These are phyloP conservation scores for Taphrina communis DNA, from an alignment of 1,139 yeast species.

Conservation along the genomic window DNA sequence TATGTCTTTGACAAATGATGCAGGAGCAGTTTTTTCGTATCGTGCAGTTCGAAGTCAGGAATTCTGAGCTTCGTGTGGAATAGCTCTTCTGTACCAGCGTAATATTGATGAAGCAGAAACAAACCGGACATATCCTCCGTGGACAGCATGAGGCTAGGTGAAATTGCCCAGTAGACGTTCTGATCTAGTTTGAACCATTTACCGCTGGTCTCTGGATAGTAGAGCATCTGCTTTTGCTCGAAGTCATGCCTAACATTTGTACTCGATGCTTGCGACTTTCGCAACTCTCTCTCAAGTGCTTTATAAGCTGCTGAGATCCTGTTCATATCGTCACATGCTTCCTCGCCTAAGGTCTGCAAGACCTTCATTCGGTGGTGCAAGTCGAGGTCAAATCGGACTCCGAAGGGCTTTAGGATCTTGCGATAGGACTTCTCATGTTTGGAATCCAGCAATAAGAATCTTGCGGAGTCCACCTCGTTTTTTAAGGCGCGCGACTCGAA, in stretches of 20 bases:
- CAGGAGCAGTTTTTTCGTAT: not conserved
- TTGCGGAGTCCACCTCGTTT: not conserved
- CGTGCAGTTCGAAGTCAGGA: not conserved
- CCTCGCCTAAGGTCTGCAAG: not conserved
- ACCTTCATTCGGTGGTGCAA: slow-evolving; percentile 2
- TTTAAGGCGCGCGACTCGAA: not conserved
- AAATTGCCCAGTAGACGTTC: slow-evolving; percentile 12
- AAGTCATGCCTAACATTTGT: not conserved
- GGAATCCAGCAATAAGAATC: not conserved
- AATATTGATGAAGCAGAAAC: not conserved
- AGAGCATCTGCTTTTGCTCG: not conserved
- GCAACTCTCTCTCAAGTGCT: slow-evolving; percentile 12
- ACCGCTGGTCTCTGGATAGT: not conserved
- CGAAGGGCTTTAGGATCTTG: slow-evolving; percentile 5
- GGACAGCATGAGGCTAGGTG: not conserved
- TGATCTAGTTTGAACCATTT: not conserved
- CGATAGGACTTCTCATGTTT: slow-evolving; percentile 16
- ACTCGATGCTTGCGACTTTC: not conserved
- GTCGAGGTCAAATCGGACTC: slow-evolving; percentile 9
- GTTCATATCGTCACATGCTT: not conserved
- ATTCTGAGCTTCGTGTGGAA: not conserved
- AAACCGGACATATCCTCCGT: not conserved
- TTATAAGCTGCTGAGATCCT: not conserved
- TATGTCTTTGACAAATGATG: not conserved
- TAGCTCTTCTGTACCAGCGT: not conserved